Base-by-base conservation (phyloP, 345 rosid species). In the Eucalyptus sp. region DNA sequence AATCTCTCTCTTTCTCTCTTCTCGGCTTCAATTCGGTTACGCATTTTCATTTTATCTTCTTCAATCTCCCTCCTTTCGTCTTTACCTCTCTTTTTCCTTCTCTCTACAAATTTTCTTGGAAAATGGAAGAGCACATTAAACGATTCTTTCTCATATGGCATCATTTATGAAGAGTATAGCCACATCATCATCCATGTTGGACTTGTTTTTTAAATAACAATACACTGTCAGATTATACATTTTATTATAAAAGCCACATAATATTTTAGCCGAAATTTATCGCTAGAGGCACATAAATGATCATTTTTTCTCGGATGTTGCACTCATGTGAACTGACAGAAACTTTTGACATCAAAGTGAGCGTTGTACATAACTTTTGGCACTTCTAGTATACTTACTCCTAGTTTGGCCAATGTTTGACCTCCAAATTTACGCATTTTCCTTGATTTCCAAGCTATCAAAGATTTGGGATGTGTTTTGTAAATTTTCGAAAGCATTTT, bases 281-380 rank as follows among this genome's bases (percentile, higher is more conserved):
- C 13, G 64, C 64, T 2, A 12, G 3, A 50, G 18, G 7, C 52
- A 50, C 6, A 2, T 25, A 8, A 13, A 14, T 25, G 64, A 58
- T 58, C 7, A 11, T 58, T 52, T 58, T 58, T 58, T 25, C n/a
- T 58, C 14, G 5, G 3, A 58, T 58, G 25, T 58, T 10, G n/a
- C 14, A 58, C 13, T 58, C n/a, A 25, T 24, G n/a, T 58, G 13
- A 58, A 13, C 7, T 14, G 0, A 11, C 3, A 27, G 1, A 58
- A 58, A 25, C 14, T 25, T 25, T 58, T 58, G 1, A 3, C 29
- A 58, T 3, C 13, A 58, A 58, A 58, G 1, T 58, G 2, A 58
- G 7, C 1, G 3, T 6, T 1, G 1, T 58, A 58, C n/a, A 25
- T 2, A 58, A 25, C n/a, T 58, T 58, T 58, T 58, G 14, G 0